Evolutionary conservation across 164 flowering plant genomes (phyloP).

Genomic region (Magnolia changhungtana): DNA sequence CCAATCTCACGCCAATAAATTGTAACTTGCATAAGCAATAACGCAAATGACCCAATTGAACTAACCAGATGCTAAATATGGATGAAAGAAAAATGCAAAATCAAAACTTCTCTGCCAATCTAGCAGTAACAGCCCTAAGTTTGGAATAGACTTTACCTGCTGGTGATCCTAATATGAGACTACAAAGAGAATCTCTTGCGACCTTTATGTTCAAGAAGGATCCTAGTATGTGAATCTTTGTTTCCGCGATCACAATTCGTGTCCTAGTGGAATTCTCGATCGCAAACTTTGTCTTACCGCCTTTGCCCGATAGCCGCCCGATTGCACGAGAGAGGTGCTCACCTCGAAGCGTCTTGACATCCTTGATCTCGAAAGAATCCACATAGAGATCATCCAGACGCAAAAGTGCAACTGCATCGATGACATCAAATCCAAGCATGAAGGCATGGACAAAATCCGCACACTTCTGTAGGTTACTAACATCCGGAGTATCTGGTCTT

Average conservation of each 20-base stretch:
- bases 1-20: no score
- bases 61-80: no score
- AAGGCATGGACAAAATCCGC: conserved; percentile 39
- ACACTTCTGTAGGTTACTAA: conserved; percentile 32
- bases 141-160: conserved; percentile 42
- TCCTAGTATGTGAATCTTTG: conserved; percentile 34
- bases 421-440: conserved; percentile 36
- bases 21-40: no score
- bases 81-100: conserved; percentile 1
- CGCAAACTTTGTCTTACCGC: conserved; percentile 36
- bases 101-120: conserved; percentile 35
- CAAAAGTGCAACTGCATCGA: conserved; percentile 30
- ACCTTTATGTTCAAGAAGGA: conserved; percentile 34
- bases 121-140: conserved; percentile 32
- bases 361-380: conserved; percentile 38
- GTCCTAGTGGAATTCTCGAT: conserved; percentile 36
- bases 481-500: conserved; percentile 31
- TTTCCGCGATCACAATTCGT: conserved; percentile 27
- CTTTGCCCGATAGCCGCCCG: conserved; percentile 37
- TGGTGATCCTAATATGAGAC: conserved; percentile 36
- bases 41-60: no score
- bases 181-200: conserved; percentile 36
- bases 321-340: conserved; percentile 41
- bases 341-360: conserved; percentile 35
- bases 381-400: conserved; percentile 34